Percentiles rank a stretch among this genome's conserved stretches.
Conservation (phyloP, 1,284 basidiomycete species). For the Rhodotorula sp. region DNA sequence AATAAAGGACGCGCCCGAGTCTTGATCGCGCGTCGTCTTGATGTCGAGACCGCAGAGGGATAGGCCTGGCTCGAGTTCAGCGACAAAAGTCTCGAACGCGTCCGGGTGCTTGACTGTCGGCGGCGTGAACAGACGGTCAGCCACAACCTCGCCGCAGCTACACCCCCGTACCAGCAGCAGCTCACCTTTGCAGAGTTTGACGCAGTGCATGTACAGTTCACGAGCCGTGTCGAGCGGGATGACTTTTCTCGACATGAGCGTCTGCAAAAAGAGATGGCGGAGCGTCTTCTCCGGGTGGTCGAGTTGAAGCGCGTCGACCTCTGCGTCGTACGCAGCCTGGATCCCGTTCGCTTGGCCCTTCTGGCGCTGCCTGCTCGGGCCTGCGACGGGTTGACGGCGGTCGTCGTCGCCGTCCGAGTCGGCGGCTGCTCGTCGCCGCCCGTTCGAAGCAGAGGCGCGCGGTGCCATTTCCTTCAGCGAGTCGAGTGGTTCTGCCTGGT, state of each 20-base stretch:
- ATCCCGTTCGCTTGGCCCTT: background rate
- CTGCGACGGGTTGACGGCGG: background rate
- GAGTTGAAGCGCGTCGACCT: constrained; percentile 18
- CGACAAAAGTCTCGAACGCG: constrained; percentile 61
- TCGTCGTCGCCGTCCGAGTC: background rate
- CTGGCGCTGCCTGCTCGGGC: background rate
- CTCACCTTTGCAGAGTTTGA: constrained; percentile 31
- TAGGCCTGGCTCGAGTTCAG: constrained; percentile 60
- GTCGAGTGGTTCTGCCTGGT: no score
- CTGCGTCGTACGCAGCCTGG: background rate
- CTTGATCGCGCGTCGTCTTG: constrained; percentile 62
- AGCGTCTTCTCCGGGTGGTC: constrained; percentile 45
- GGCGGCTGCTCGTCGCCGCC: background rate
- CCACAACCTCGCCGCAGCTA: fast-evolving
- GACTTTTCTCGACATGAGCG: constrained; percentile 65
- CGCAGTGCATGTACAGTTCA: constrained; percentile 57
- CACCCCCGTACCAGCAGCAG: background rate
- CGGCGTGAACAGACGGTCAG: background rate
- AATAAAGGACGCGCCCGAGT: constrained; percentile 28
- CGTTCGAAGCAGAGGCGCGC: background rate
- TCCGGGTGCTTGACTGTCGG: constrained; percentile 10
- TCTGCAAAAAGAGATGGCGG: constrained; percentile 70
- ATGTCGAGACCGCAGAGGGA: constrained; percentile 70
- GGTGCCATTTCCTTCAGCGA: background rate
- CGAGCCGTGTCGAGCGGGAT: constrained; percentile 63